Evolutionary conservation across 2,329 filamentous ascomycete genomes (phyloP), one percentile per base, ranked within the genome.

Genomic region (Pezicula carpinea): DNA sequence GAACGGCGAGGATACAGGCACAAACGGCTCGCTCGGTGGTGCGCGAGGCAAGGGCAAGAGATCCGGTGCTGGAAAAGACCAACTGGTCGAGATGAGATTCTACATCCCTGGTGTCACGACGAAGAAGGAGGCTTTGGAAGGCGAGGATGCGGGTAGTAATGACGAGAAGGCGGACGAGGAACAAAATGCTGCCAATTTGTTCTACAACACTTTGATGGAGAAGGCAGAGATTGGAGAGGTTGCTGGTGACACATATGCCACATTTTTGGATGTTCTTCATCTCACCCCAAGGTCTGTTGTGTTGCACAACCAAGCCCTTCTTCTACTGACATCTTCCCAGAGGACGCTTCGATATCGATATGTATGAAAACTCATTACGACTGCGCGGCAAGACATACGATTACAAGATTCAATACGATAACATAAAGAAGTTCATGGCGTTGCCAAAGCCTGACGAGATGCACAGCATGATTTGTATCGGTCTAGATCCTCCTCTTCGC

Each of bases 161-260:
- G 73, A 65, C 44, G 81, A 85, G 54, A 72, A 71, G 15, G 72
- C 65, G 44, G 82, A 85, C 55, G 87, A 93, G 64, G 91, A 96
- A 71, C 90, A 95, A 70, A 96, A 95, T 61, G 93, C 93, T 2
- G 93, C 93, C 17, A 93, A 88, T 50, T 75, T 96, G n/a, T 99
- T 99, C 70, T 99, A 99, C 64, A 92, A 99, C 66, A 96, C 89
- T 0, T 77, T 99, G 26, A 95, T 97, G 72, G 91, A 96, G 64
- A 97, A 97, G 77, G 93, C 93, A 23, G 92, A 99, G 72, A 99
- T 99, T 71, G 95, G 93, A 56, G 93, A 99, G 66, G 93, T 95
- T 53, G 93, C 93, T n/a, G 93, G 93, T 56, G 93, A 97, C 70
- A 96, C 93, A 23, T 96, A 93, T 67, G 93, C 93, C 55, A 96